These are phyloP conservation scores for Penicillium longicatenatum DNA, from an alignment of 495 filamentous ascomycete genomes.

Conservation along the genomic window DNA sequence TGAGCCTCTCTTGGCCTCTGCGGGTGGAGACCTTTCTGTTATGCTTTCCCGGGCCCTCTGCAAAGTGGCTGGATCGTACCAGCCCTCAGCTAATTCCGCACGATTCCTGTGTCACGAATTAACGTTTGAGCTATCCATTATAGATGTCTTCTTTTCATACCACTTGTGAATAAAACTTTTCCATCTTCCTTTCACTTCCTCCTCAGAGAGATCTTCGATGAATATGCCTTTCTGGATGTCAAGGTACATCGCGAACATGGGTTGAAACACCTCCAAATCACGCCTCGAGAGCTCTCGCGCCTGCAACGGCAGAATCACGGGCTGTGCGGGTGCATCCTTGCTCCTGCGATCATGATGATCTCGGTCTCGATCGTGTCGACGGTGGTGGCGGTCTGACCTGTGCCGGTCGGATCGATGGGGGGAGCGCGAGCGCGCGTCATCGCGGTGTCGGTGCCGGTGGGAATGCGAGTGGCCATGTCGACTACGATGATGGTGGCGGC, in stretches of 20 bases:
- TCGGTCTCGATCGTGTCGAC: constrained; percentile 13
- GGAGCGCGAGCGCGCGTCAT: constrained; percentile 30
- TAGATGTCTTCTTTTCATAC: constrained; percentile 48
- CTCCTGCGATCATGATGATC: constrained; percentile 14
- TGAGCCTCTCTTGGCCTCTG: constrained; percentile 20
- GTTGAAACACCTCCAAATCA: constrained; percentile 62
- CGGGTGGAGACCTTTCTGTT: constrained; percentile 9
- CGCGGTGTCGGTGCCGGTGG: constrained; percentile 26
- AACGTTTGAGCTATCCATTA: neutral
- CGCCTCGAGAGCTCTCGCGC: constrained; percentile 64
- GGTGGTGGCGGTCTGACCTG: constrained; percentile 24
- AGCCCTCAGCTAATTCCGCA: constrained; percentile 87
- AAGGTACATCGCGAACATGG: constrained; percentile 83
- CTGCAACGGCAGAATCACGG: constrained; percentile 62
- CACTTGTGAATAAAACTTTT: constrained; percentile 92
- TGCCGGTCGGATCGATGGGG: constrained; percentile 32
- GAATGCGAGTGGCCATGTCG: constrained; percentile 23
- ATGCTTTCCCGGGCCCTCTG: constrained; percentile 46
- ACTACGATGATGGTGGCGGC: constrained; percentile 28
- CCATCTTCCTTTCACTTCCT: constrained; percentile 81
- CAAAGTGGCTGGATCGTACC: constrained; percentile 79
- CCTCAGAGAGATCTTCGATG: constrained; percentile 63
- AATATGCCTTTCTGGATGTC: constrained; percentile 81
- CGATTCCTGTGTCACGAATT: constrained; percentile 65
- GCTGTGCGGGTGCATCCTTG: constrained; percentile 18